A percentile compares a stretch with the other conserved stretches of the same genome.
phyloP scores from a whole-genome alignment of 2,329 filamentous ascomycete species.

The Clathrospora elynae region DNA sequence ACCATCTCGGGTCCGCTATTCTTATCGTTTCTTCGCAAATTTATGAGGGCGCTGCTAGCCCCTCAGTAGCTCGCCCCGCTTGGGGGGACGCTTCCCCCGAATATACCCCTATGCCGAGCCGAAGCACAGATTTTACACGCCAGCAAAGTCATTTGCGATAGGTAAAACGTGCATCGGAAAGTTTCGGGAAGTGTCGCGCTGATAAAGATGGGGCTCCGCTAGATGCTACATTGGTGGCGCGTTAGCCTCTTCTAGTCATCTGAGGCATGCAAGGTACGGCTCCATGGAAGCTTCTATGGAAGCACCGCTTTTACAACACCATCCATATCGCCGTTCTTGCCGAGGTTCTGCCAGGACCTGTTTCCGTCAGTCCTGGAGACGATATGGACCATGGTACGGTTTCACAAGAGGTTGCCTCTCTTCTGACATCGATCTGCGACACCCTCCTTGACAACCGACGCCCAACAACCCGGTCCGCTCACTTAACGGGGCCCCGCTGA shows the following conservation, averaged over 20 bases:
- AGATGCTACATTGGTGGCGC: constrained; percentile 27
- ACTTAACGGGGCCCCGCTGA: constrained; percentile 18
- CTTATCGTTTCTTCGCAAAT: constrained; percentile 34
- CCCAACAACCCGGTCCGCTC: constrained; percentile 16
- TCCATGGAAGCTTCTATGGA: constrained; percentile 15
- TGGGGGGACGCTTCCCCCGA: constrained; percentile 30
- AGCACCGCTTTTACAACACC: constrained; percentile 15
- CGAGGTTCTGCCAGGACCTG: constrained; percentile 9
- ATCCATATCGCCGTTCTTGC: constrained; percentile 14
- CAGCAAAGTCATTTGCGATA: constrained; percentile 19
- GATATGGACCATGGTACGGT: constrained; percentile 11
- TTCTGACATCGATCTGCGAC: constrained; percentile 8
- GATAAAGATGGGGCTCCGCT: constrained; percentile 20
- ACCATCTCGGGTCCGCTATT: constrained; percentile 29
- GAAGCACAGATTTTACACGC: constrained; percentile 28
- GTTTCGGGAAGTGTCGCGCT: constrained; percentile 24
- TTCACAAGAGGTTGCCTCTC: constrained; percentile 8
- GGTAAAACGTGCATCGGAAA: constrained; percentile 29
- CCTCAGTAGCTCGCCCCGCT: constrained; percentile 37
- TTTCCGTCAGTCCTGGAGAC: constrained; percentile 6
- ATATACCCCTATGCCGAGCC: constrained; percentile 30
- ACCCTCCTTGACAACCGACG: constrained; percentile 15
- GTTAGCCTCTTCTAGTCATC: constrained; percentile 23
- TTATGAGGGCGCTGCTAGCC: constrained; percentile 26
- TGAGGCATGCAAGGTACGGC: constrained; percentile 30